Conservation (phyloP, 805 yeast species). For the Lachancea thermotolerans region DNA sequence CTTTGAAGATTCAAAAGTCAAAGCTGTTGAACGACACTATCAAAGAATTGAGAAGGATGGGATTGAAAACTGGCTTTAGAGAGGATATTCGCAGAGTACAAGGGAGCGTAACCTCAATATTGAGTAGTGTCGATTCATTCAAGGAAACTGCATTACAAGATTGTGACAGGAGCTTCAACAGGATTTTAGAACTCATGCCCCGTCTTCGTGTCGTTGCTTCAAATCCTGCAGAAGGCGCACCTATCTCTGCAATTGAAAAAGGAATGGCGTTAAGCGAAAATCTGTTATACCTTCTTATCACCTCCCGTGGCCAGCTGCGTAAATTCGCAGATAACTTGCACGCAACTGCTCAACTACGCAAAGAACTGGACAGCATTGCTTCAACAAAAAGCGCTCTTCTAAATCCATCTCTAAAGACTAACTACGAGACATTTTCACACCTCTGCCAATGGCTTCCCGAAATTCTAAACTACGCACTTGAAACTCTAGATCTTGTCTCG, state of each 20-base stretch:
- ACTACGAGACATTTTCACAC: slow-evolving; percentile 10
- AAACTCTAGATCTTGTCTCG: slow-evolving; percentile 14
- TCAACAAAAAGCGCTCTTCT: slow-evolving; percentile 17
- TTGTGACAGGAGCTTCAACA: slow-evolving; percentile 53
- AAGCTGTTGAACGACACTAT: slow-evolving; percentile 71
- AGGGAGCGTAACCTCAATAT: slow-evolving; percentile 52
- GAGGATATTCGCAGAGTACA: slow-evolving; percentile 60
- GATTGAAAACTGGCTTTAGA: slow-evolving; percentile 60
- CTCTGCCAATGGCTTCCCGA: slow-evolving; percentile 32
- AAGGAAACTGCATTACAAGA: slow-evolving; percentile 34
- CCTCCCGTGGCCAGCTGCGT: slow-evolving; percentile 43
- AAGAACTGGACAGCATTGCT: slow-evolving; percentile 19
- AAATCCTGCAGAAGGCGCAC: slow-evolving; percentile 63
- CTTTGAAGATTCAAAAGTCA: slow-evolving; percentile 75
- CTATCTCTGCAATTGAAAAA: slow-evolving; percentile 59
- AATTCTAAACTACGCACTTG: slow-evolving; percentile 29
- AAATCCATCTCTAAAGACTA: slow-evolving; percentile 8
- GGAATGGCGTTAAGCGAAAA: slow-evolving; percentile 76
- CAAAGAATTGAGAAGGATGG: slow-evolving; percentile 67
- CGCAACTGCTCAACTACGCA: slow-evolving; percentile 16
- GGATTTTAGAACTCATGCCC: slow-evolving; percentile 74
- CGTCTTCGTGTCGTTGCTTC: slow-evolving; percentile 61
- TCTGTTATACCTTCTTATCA: slow-evolving; percentile 50
- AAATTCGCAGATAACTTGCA: slow-evolving; percentile 21
- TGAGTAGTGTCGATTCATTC: slow-evolving; percentile 49